These are phyloP conservation scores for Amanita phalloides DNA, from an alignment of 768 basidiomycete genomes.

Conservation along the genomic window DNA sequence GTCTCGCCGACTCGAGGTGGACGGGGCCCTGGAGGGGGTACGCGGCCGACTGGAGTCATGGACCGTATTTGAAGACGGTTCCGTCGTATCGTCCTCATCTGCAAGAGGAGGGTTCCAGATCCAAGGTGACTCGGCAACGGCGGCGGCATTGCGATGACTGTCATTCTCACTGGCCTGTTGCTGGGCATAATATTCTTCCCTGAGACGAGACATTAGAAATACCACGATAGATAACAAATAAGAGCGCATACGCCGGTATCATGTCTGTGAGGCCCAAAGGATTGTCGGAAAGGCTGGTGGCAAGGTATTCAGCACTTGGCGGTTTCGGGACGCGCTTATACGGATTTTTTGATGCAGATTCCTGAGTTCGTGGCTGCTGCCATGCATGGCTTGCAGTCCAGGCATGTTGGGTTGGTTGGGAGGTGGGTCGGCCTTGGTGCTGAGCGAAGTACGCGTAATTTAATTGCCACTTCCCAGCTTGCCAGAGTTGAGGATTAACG, in stretches of 20 bases:
- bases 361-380: constrained; percentile 17
- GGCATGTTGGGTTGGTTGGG: constrained; percentile 9
- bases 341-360: constrained; percentile 34
- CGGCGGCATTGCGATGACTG: neutral
- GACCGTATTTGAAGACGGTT: constrained; percentile 10
- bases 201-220: neutral
- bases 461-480: constrained; percentile 39
- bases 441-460: constrained; percentile 31
- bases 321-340: constrained; percentile 54
- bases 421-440: constrained; percentile 14
- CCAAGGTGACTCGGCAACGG: constrained; percentile 48
- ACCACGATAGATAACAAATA: neutral
- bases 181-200: constrained; percentile 7
- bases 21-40: neutral
- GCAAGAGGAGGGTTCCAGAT: constrained; percentile 46
- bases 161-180: constrained; percentile 18
- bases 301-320: constrained; percentile 57
- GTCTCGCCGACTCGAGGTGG: constrained; percentile 1
- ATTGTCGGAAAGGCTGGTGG: constrained; percentile 46
- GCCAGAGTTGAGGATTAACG: constrained; percentile 38
- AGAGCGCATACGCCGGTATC: constrained; percentile 46
- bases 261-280: constrained; percentile 56
- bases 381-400: constrained; percentile 35
- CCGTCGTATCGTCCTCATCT: constrained; percentile 25
- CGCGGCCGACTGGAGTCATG: constrained; percentile 6